These are phyloP conservation scores for Chaetomiaceae sp. DNA, from an alignment of 2,329 filamentous ascomycete species.

Conservation along the genomic window DNA sequence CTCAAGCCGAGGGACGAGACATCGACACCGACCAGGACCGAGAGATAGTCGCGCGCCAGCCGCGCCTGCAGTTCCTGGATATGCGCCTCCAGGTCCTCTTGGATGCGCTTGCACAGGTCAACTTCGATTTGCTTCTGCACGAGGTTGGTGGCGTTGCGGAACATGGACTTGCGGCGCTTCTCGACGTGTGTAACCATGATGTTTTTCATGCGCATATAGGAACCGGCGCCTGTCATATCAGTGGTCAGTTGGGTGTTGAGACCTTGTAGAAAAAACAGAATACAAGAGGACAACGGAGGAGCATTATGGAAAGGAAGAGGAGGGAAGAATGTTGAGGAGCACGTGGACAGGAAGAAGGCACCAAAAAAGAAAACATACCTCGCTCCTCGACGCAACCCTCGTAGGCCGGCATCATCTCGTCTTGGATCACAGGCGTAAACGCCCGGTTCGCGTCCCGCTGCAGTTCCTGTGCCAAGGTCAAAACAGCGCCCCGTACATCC, in stretches of 20 bases:
- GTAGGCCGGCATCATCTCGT: slow-evolving; percentile 25
- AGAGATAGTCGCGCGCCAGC: slow-evolving; percentile 20
- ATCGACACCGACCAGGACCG: slow-evolving; percentile 17
- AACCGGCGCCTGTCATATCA: slow-evolving; percentile 19
- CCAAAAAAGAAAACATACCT: slow-evolving; percentile 10
- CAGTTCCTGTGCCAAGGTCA: slow-evolving; percentile 15
- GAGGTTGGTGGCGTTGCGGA: slow-evolving; percentile 20
- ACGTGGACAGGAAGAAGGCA: no score
- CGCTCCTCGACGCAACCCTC: slow-evolving; percentile 17
- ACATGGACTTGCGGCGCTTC: slow-evolving; percentile 18
- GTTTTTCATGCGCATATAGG: slow-evolving; percentile 27
- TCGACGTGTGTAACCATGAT: slow-evolving; percentile 26
- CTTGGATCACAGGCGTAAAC: slow-evolving; percentile 24
- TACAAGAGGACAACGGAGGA: not conserved
- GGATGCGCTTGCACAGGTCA: slow-evolving; percentile 8
- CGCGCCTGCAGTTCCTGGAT: slow-evolving; percentile 11
- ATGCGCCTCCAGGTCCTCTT: slow-evolving; percentile 1
- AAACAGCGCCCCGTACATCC: slow-evolving; percentile 14
- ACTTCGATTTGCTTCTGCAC: slow-evolving; percentile 23
- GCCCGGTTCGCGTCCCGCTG: slow-evolving; percentile 27
- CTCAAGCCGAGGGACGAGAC: not conserved
- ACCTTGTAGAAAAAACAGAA: no score
- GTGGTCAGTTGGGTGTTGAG: not conserved
- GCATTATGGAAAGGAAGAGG: not conserved
- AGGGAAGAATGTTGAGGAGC: not conserved